Evolutionary conservation across 805 yeast species (phyloP), one percentile per base, ranked within the genome.

Genomic region (Candida alai): DNA sequence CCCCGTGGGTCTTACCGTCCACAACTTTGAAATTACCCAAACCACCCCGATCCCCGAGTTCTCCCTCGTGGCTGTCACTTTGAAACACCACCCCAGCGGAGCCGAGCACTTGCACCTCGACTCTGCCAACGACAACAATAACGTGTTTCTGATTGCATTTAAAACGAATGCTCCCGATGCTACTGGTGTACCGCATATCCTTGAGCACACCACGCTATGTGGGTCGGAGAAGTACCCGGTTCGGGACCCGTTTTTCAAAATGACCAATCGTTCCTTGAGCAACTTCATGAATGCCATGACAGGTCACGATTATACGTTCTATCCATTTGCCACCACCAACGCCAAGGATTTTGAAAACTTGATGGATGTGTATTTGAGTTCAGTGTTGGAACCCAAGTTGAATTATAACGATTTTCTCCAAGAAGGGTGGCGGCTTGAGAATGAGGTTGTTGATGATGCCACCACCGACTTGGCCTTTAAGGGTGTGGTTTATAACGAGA

Each of bases 261-360:
- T 93, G 98, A 68, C 90, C 39, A 90, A 88, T 56, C 65, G 97
- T 43, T 87, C 97, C n/a, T 64, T 93, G 49, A 80, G 96, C 21
- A 93, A 87, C 56, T 93, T 88, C 60, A 93, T 93, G 98, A 93
- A 93, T 56, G 98, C 98, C 6, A 86, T 93, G 96, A 93, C 98
- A 0, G 98, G 95, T 15, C 89, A 84, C 48, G 97, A 93, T 59
- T 89, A 88, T 53, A 93, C 98, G 0, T 89, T 79, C 58, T 93
- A 84, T 50, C 98, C 98, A 4, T 93, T 93, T 66, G 84, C 97
- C 19, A 93, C 98, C 2, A 90, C 97, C 8, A 93, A 93, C 58
- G 56, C 60, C 27, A 75, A 74, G 35, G 98, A 93, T 55, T 93
- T 73, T 56, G 71, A 72, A 20, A 93, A 93, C 51, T 69, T 93